Evolutionary conservation across 2,329 filamentous ascomycete species (phyloP).

Genomic region (Colletotrichum sp.): DNA sequence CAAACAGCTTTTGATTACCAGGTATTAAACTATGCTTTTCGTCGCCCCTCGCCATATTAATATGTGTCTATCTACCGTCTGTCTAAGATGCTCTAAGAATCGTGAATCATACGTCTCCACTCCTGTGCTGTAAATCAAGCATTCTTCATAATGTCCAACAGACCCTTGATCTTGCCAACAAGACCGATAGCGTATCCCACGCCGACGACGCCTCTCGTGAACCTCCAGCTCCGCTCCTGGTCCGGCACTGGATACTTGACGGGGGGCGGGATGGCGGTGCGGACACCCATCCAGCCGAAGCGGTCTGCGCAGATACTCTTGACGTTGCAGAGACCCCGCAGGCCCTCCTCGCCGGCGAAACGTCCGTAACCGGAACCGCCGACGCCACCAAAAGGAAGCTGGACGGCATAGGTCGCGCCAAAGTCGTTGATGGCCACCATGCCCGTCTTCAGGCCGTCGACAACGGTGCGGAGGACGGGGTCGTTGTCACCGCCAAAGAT

Average conservation of each 20-base stretch:
- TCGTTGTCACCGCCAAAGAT: conserved; percentile 78
- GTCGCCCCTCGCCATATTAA: not conserved
- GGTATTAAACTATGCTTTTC: not conserved
- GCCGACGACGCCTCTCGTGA: conserved; percentile 65
- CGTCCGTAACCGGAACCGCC: conserved; percentile 89
- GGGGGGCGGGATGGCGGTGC: conserved; percentile 80
- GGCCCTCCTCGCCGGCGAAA: conserved; percentile 89
- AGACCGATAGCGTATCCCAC: conserved; percentile 60
- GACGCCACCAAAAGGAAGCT: conserved; percentile 93
- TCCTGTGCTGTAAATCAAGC: conserved; percentile 27
- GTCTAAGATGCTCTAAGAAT: not conserved
- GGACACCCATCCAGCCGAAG: conserved; percentile 62
- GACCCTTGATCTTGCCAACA: conserved; percentile 42
- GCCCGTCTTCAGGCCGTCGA: conserved; percentile 75
- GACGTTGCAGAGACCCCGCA: conserved; percentile 83
- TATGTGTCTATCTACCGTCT: not conserved
- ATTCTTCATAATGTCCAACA: conserved; percentile 49
- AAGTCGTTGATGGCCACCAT: conserved; percentile 98
- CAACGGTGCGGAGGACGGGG: conserved; percentile 66
- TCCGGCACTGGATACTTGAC: conserved; percentile 82
- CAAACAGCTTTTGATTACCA: not conserved
- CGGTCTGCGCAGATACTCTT: conserved; percentile 88
- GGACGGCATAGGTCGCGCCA: conserved; percentile 89
- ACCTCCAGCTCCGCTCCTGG: conserved; percentile 68
- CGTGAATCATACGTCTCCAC: not conserved